Conservation (phyloP, 2,329 filamentous ascomycete species). For the Anthostomella pinea region DNA sequence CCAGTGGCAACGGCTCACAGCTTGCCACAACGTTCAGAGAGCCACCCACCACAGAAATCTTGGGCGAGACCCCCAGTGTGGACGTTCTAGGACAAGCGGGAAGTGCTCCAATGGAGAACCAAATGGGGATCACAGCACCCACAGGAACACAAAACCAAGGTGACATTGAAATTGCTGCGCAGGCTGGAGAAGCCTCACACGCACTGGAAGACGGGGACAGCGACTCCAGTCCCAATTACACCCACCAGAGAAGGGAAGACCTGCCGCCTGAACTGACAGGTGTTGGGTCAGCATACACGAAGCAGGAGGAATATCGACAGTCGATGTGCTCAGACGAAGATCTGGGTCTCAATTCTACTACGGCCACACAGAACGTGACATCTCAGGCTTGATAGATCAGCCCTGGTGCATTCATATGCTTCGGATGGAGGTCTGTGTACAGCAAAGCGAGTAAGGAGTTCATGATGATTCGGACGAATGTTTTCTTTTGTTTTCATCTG, state of each 20-base stretch:
- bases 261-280: slow-evolving; percentile 20
- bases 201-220: background rate
- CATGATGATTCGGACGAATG: too few relatives aligned
- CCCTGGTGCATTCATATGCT: too few relatives aligned
- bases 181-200: background rate
- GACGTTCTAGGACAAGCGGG: background rate
- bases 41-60: slow-evolving; percentile 4
- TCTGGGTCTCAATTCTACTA: slow-evolving; percentile 14
- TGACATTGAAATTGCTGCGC: too few relatives aligned
- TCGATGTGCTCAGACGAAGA: slow-evolving; percentile 22
- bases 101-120: slow-evolving; percentile 2
- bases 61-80: slow-evolving; percentile 6
- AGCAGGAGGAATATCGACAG: slow-evolving; percentile 17
- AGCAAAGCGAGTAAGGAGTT: too few relatives aligned
- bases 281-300: slow-evolving; percentile 18
- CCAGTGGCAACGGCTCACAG: slow-evolving; percentile 11
- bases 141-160: slow-evolving; percentile 2
- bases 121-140: slow-evolving; percentile 4
- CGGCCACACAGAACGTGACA: slow-evolving; percentile 17
- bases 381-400: slow-evolving; percentile 18
- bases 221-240: slow-evolving; percentile 3
- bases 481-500: too few relatives aligned
- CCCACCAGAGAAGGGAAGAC: background rate
- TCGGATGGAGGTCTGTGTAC: too few relatives aligned
- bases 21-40: slow-evolving; percentile 8